Conservation (phyloP, 164 flowering plant genomes). For the Vitis riparia region DNA sequence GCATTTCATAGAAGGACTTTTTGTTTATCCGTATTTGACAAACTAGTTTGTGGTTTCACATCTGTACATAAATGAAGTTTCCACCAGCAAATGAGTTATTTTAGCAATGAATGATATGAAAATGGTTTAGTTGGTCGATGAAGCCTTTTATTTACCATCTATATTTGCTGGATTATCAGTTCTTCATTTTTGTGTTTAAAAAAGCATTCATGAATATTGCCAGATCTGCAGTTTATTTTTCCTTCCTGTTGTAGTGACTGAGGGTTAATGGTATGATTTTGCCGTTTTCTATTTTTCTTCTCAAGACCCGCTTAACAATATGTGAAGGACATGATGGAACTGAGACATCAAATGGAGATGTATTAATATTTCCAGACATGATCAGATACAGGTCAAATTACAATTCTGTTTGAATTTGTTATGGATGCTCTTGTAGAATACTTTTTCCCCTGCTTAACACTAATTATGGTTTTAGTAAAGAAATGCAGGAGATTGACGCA, state of each 20-base stretch:
- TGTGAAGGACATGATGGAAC: conserved; percentile 98
- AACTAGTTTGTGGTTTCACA: background rate
- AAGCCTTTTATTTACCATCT: background rate
- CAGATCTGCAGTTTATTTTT: background rate
- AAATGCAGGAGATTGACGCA: conserved; percentile 86
- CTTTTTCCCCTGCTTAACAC: background rate
- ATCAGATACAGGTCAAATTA: conserved; percentile 79
- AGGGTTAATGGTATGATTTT: background rate
- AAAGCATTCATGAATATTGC: background rate
- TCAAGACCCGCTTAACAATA: conserved; percentile 83
- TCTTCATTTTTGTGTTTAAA: background rate
- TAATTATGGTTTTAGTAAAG: conserved; percentile 11
- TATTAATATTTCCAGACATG: conserved; percentile 97
- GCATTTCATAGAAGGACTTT: background rate
- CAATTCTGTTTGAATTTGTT: background rate
- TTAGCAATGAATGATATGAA: background rate
- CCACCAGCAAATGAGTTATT: background rate
- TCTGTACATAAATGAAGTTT: background rate
- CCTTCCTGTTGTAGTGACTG: background rate
- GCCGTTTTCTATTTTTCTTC: background rate
- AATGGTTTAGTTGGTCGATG: background rate
- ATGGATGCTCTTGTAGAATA: background rate
- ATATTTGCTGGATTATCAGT: background rate
- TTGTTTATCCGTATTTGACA: background rate
- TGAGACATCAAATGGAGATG: conserved; percentile 95